Base-by-base conservation (phyloP, 305 asterid species). In the Solanum aculeatissimum region DNA sequence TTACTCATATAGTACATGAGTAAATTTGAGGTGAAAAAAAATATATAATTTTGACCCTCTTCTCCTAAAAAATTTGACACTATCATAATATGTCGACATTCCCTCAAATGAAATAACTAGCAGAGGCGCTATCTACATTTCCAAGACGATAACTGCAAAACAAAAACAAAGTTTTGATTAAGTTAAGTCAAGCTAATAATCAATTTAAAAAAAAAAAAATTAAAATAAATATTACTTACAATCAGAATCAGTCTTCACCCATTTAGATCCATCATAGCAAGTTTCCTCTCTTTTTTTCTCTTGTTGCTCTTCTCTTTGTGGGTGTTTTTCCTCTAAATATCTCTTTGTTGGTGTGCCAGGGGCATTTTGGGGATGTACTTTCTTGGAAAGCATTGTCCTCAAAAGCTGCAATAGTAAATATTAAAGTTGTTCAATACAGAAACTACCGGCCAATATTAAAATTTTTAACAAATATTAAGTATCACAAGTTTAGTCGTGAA, bases 201-300 rank as follows among this genome's bases (percentile, higher is more conserved):
- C 5, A 19, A 11, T 13, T 6, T 49, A 7, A 9, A 16, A 4
- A 2, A 15, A 58, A 68, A 18, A 23, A 4, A 7, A 53, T 54
- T 58, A 8, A 42, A 38, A 72, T 27, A 42, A 84, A 74, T 74
- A 6, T 74, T 47, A 86, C 98, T 91, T 86, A 95, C 99, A 95
- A 29, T 95, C 96, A 60, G 97, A 92, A 88, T 95, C 98, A 1
- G 97, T 93, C 85, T 92, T 94, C 86, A 90, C 96, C 98, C 97
- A 95, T 91, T 92, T 94, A 2, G 43, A 75, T 35, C 94, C 91
- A 16, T 89, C 90, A 55, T 88, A 89, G 1, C 55, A 45, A 15
- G 14, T 74, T 32, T 85, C 62, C 51, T 86, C 85, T 15, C 47
- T 77, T 10, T 84, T 81, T 81, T 90, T 86, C 27, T 89, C 93